phyloP scores from a whole-genome alignment of 225 moss, liverwort and hornwort species.

The Pseudisothecium myosuroides region DNA sequence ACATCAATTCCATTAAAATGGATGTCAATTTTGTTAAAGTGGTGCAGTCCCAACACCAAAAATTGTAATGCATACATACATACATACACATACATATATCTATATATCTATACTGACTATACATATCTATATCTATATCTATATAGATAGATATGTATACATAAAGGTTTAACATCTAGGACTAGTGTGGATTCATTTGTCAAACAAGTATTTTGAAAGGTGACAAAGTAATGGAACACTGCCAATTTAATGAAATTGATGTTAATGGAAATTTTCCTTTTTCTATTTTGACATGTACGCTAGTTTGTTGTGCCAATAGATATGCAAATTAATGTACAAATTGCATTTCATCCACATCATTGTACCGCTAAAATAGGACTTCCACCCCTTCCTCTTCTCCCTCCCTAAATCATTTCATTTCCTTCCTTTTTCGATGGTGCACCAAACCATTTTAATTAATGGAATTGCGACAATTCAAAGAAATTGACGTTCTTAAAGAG shows the following conservation, averaged over 20 bases:
- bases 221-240: not conserved
- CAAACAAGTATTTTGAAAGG: too few relatives aligned
- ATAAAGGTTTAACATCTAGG: not conserved
- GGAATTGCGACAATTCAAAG: not conserved
- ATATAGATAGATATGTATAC: not conserved
- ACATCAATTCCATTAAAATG: not conserved
- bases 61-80: too few relatives aligned
- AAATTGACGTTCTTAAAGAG: not conserved
- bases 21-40: not conserved
- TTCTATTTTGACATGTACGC: not conserved
- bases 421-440: not conserved
- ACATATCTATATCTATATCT: too few relatives aligned
- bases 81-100: too few relatives aligned
- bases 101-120: too few relatives aligned
- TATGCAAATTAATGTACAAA: not conserved
- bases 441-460: not conserved
- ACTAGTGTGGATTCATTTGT: not conserved
- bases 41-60: not conserved
- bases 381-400: too few relatives aligned
- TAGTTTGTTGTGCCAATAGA: not conserved
- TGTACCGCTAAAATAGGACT: not conserved
- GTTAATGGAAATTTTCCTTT: not conserved
- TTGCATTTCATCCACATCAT: too few relatives aligned
- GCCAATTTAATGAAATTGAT: not conserved
- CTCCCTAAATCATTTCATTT: not conserved